These are phyloP conservation scores for Chrysanthemum seticuspe DNA, from an alignment of 129 eudicot species.

Conservation along the genomic window DNA sequence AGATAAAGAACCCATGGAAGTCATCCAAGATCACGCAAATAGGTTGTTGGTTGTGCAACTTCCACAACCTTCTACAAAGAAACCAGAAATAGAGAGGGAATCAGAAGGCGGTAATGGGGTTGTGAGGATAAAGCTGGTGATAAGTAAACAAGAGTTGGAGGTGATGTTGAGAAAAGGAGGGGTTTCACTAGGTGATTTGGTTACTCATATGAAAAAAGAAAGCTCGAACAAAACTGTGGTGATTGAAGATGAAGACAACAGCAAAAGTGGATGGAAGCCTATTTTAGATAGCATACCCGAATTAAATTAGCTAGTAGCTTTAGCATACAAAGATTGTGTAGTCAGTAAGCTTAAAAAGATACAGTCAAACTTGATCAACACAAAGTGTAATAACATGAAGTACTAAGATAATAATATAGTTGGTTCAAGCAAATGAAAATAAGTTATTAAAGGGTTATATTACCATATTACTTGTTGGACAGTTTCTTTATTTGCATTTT, in stretches of 20 bases:
- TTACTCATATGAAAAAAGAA: constrained; percentile 37
- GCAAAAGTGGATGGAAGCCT: constrained; percentile 50
- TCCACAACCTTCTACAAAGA: constrained; percentile 33
- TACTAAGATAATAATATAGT: constrained; percentile 22
- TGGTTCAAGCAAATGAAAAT: constrained; percentile 23
- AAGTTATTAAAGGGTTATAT: neutral
- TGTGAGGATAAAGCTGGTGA: constrained; percentile 73
- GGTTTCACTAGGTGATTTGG: constrained; percentile 44
- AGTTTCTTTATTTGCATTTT: constrained; percentile 8
- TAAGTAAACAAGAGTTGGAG: constrained; percentile 72
- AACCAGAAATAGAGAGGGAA: constrained; percentile 29
- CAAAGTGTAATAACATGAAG: constrained; percentile 26
- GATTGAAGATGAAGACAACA: constrained; percentile 26
- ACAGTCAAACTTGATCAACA: constrained; percentile 29
- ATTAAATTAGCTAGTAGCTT: constrained; percentile 35
- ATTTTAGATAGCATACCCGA: constrained; percentile 64
- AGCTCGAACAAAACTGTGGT: constrained; percentile 11
- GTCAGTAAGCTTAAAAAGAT: constrained; percentile 23
- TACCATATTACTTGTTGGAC: constrained; percentile 10
- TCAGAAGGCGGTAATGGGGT: constrained; percentile 31
- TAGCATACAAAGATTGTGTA: constrained; percentile 21
- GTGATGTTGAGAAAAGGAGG: constrained; percentile 55
- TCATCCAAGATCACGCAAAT: constrained; percentile 36
- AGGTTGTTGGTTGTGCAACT: constrained; percentile 49
- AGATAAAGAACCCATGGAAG: constrained; percentile 44